Conservation (phyloP, 345 rosid species). For the Aegle marmelos region DNA sequence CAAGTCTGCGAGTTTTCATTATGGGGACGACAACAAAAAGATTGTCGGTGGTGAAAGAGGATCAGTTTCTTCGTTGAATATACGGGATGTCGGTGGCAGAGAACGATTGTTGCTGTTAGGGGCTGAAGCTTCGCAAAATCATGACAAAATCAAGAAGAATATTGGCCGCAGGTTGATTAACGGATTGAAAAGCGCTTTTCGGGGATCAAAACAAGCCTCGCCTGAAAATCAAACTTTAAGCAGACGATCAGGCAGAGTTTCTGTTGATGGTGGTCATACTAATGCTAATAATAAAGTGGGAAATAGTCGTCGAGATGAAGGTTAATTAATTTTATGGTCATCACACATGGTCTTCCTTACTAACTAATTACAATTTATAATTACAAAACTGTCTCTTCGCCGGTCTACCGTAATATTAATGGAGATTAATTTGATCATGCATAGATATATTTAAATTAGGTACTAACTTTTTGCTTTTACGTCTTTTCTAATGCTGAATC, state of each 20-base stretch:
- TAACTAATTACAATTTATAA: too few species aligned
- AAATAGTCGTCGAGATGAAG: background rate
- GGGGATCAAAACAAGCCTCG: constrained; percentile 31
- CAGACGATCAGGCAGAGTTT: background rate
- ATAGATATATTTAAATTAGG: too few species aligned
- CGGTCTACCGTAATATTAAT: too few species aligned
- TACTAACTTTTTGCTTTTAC: too few species aligned
- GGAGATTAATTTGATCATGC: too few species aligned
- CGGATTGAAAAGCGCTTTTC: constrained; percentile 54
- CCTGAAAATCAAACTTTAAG: background rate
- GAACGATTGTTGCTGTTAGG: background rate
- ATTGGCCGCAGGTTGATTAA: constrained; percentile 47
- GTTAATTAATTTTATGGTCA: background rate
- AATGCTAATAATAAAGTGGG: background rate
- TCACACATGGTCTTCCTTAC: background rate
- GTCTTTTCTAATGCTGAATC: too few species aligned
- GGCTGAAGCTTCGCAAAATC: constrained; percentile 4
- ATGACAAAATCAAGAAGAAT: constrained; percentile 26
- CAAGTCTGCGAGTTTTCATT: constrained; percentile 70
- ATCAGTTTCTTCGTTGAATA: constrained; percentile 45
- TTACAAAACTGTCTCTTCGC: too few species aligned
- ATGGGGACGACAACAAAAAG: constrained; percentile 26
- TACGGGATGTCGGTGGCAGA: constrained; percentile 21
- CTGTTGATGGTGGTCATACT: background rate
- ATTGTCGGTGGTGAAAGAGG: constrained; percentile 49